Percentiles rank a stretch among this genome's conserved stretches.
Evolutionary conservation across 129 eudicot genomes (phyloP).

Genomic region (Logfia minima): DNA sequence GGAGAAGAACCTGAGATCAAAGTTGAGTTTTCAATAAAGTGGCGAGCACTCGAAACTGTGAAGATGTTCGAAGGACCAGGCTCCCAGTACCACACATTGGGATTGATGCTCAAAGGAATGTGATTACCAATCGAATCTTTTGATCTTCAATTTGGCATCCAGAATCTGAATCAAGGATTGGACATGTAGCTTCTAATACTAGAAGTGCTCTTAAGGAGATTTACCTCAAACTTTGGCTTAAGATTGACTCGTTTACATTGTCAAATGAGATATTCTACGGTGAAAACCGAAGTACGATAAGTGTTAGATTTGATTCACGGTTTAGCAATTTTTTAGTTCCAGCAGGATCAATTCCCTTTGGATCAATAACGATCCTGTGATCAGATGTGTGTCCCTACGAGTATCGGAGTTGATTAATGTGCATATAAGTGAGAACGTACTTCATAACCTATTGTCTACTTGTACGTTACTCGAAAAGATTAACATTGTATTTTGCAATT

Average conservation of each 20-base stretch:
- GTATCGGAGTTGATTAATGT: background rate
- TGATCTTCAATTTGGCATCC: background rate
- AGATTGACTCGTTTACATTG: background rate
- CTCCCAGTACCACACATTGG: too few species aligned
- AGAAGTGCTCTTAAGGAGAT: background rate
- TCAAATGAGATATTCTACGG: background rate
- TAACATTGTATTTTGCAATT: background rate
- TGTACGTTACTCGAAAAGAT: background rate
- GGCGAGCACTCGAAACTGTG: too few species aligned
- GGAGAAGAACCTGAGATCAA: too few species aligned
- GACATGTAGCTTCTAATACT: background rate
- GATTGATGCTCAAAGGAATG: too few species aligned
- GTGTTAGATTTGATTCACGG: background rate
- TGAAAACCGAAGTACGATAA: background rate
- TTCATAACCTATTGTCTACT: background rate
- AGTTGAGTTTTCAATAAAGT: too few species aligned
- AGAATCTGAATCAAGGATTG: background rate
- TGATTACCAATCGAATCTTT: background rate
- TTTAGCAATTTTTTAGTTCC: background rate
- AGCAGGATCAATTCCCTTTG: background rate
- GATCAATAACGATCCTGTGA: background rate
- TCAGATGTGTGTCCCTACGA: background rate
- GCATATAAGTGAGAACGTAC: background rate
- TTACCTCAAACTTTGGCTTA: background rate
- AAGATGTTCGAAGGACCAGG: too few species aligned